Evolutionary conservation across 2,329 filamentous ascomycete species (phyloP).

Genomic region (Verticillium nubilum): DNA sequence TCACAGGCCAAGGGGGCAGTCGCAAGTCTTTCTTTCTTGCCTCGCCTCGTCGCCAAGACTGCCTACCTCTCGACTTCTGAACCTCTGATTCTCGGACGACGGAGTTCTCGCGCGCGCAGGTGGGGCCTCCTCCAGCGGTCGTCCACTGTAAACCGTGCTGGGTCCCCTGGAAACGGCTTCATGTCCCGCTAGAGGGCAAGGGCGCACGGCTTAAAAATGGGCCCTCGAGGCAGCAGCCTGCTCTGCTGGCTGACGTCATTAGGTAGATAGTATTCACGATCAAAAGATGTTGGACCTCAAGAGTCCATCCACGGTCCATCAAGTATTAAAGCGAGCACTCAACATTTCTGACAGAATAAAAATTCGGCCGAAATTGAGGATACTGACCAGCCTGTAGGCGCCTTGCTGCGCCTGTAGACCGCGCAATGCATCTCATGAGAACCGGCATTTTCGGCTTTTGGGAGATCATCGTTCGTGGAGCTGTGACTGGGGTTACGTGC

Average conservation of each 20-base stretch:
- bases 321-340: too few species aligned
- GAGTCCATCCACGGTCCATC: too few species aligned
- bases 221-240: not conserved
- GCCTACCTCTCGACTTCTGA: not conserved
- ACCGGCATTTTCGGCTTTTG: too few species aligned
- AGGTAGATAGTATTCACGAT: too few species aligned
- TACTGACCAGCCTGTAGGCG: too few species aligned
- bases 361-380: too few species aligned
- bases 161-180: not conserved
- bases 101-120: not conserved
- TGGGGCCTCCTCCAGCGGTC: not conserved
- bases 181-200: not conserved
- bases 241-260: not conserved
- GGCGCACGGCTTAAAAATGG: not conserved
- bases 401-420: too few species aligned
- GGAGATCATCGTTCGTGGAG: not conserved
- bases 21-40: not conserved
- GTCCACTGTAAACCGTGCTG: not conserved
- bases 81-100: not conserved
- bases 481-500: not conserved
- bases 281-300: too few species aligned
- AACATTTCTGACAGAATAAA: too few species aligned
- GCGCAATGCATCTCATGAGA: not conserved
- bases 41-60: not conserved
- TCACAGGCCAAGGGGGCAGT: not conserved